Evolutionary conservation across 768 basidiomycete genomes (phyloP), one percentile per base, ranked within the genome.

Genomic region (Tremella yokohamensis): DNA sequence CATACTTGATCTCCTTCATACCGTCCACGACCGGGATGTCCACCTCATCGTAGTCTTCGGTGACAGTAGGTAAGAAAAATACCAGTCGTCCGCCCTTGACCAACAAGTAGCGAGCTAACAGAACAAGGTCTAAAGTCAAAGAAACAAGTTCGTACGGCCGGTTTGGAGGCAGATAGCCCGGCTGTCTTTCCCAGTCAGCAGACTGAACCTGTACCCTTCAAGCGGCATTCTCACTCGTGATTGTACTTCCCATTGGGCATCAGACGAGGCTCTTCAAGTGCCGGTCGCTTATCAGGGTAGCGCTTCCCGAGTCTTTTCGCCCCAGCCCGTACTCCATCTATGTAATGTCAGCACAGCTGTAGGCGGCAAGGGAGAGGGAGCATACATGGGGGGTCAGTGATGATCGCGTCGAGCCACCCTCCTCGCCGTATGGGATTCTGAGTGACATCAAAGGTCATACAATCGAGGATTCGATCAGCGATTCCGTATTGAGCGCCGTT

Each of bases 351-450:
- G 62, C 40, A 25, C 54, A 13, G 12, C n/a, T 20, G 25, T 1
- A 20, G 16, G 19, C 52, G 49, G n/a, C 19, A 26, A 2, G 15
- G 48, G 44, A n/a, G 49, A 61, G 20, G 40, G 52, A 57, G 50
- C 87, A 72, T 76, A 91, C 91, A 96, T 11, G 92, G 92, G 45
- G 92, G 92, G 76, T 96, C 92, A 0, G 92, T 93, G 34, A 96
- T 79, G 60, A 98, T 92, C 0, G 93, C 90, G 68, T 99, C 96
- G 62, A 99, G 89, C 26, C 98, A 77, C 8, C 82, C 86, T 7
- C 93, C 96, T 62, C 87, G 85, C 61, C 96, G 80, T 87, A 88
- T 90, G 0, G 93, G 90, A 71, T 90, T 83, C 34, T 81, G 81
- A 0, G 93, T 98, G n/a, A 98, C 80, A 68, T 99, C 96, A 66